Evolutionary conservation across 768 basidiomycete species (phyloP).

Genomic region (Pholiota conissans): DNA sequence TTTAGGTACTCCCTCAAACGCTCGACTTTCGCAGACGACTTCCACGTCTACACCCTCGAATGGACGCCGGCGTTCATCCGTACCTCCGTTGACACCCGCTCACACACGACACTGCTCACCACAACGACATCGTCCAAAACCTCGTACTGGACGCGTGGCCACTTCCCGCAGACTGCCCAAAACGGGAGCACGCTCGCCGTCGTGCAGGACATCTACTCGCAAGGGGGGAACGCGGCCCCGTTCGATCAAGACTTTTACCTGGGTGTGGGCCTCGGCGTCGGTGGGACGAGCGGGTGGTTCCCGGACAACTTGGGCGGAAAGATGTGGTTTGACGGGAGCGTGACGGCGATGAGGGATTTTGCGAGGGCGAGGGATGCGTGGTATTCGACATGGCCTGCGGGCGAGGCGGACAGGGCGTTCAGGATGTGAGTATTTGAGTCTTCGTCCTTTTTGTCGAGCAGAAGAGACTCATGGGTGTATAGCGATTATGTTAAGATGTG

Average conservation of each 20-base stretch:
- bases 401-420: slow-evolving; percentile 59
- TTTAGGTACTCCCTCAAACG: slow-evolving; percentile 25
- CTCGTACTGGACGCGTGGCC: slow-evolving; percentile 71
- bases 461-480: neutral
- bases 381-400: slow-evolving; percentile 70
- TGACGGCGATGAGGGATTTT: slow-evolving; percentile 73
- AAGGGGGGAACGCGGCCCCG: slow-evolving; percentile 55
- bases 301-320: slow-evolving; percentile 75
- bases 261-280: slow-evolving; percentile 71
- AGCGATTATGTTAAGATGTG: slow-evolving; percentile 55
- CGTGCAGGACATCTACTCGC: slow-evolving; percentile 50
- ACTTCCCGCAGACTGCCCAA: slow-evolving; percentile 60
- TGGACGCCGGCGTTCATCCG: slow-evolving; percentile 57
- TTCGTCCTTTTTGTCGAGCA: slow-evolving; percentile 5
- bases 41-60: slow-evolving; percentile 20
- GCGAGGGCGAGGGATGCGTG: slow-evolving; percentile 59
- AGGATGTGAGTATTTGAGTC: slow-evolving; percentile 53
- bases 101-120: slow-evolving; percentile 62
- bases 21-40: slow-evolving; percentile 29
- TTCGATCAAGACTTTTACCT: slow-evolving; percentile 88
- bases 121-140: slow-evolving; percentile 42
- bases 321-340: slow-evolving; percentile 71
- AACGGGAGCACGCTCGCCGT: slow-evolving; percentile 48
- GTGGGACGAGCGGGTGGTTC: slow-evolving; percentile 90
- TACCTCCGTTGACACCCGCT: slow-evolving; percentile 73